Base-by-base conservation (phyloP, 768 basidiomycete species). In the Megacollybia marginata region DNA sequence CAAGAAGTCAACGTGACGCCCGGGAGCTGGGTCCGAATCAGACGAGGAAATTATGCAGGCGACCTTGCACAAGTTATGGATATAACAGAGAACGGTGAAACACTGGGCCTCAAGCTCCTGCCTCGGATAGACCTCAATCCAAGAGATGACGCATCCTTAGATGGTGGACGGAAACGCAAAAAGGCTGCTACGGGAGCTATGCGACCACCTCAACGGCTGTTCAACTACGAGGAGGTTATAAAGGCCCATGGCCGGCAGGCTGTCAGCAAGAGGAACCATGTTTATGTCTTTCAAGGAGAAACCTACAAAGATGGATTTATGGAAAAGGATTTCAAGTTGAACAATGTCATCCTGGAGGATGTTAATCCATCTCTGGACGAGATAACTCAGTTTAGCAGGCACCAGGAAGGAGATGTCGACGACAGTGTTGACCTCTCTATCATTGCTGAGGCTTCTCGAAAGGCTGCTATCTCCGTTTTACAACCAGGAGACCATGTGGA, bases 401-500 rank as follows among this genome's bases (percentile, higher is more conserved):
- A 82, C 33, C 82, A 83, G 58, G 88, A 90, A 42, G 83, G 82
- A 28, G 77, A 74, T 42, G 74, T 74, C 42, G 85, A 85, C 48
- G 71, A 73, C 32, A 71, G 78, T n/a, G 83, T 96, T 44, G 92
- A 98, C 63, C 72, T 97, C 42, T 88, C 88, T 12, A 80, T 89
- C 46, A 93, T 98, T 51, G 92, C 92, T 0, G 94, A 95, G 64
- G 91, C 92, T 2, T 89, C 94, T 1, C 74, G 85, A 43, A 93
- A 91, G 61, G 85, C 90, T 5, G 90, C 92, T n/a, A 87, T 92
- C 33, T 80, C 88, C 10, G 91, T 92, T 7, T 72, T 99, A n/a
- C 92, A 96, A 62, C 96, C 96, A 0, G 96, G 96, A 44, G 96
- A 99, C 68, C 90, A 92, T 56, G 83, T 99, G 43, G 96, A 99